phyloP scores from a whole-genome alignment of 2,329 filamentous ascomycete species.

The Cladosporium cucumerinum region DNA sequence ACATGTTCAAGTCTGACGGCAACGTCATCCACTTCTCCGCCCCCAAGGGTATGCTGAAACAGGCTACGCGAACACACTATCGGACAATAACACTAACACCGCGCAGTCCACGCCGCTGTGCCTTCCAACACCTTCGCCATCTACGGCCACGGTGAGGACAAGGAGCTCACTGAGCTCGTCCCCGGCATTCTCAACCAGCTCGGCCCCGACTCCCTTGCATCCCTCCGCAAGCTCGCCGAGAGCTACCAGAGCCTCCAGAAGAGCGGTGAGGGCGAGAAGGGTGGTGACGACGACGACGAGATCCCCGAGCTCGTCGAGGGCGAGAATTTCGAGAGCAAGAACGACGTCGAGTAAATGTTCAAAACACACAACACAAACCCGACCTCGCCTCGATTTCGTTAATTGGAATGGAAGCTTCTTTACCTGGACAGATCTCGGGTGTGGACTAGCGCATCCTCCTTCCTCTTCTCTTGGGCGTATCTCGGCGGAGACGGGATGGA shows the following conservation, averaged over 20 bases:
- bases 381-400: not conserved
- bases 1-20: slow-evolving; percentile 99
- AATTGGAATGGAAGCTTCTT: slow-evolving; percentile 1
- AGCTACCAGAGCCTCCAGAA: slow-evolving; percentile 99
- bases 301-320: slow-evolving; percentile 96
- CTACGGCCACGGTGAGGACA: slow-evolving; percentile 98
- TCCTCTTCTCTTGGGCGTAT: slow-evolving; percentile 11
- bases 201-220: slow-evolving; percentile 94
- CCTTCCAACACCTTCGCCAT: slow-evolving; percentile 99
- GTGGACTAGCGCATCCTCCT: slow-evolving; percentile 14
- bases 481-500: slow-evolving; percentile 1
- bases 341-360: slow-evolving; percentile 70
- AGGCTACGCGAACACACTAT: not conserved
- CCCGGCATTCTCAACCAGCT: slow-evolving; percentile 99
- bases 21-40: slow-evolving; percentile 99
- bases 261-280: slow-evolving; percentile 74
- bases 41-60: slow-evolving; percentile 71
- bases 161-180: slow-evolving; percentile 99
- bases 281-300: slow-evolving; percentile 69
- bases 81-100: slow-evolving; percentile 11
- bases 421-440: slow-evolving; percentile 14
- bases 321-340: slow-evolving; percentile 92
- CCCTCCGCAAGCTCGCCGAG: slow-evolving; percentile 96
- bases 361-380: not conserved
- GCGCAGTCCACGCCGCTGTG: slow-evolving; percentile 87